phyloP scores from a whole-genome alignment of 768 basidiomycete species.

The Leucosporidium scottii region DNA sequence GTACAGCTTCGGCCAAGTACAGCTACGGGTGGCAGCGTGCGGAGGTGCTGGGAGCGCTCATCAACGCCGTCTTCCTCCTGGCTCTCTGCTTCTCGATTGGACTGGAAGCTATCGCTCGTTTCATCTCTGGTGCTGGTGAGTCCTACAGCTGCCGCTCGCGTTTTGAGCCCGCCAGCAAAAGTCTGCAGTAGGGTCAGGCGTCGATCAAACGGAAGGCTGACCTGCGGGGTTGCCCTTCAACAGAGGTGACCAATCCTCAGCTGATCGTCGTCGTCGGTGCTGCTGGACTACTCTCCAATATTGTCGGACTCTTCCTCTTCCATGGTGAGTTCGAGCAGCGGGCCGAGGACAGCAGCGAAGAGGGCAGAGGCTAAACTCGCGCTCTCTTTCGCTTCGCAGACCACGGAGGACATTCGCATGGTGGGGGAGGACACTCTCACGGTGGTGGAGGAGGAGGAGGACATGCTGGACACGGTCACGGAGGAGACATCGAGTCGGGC shows the following conservation, averaged over 20 bases:
- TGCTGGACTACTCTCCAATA: slow-evolving; percentile 80
- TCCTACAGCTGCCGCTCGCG: background rate
- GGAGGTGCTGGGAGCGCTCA: slow-evolving; percentile 53
- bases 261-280: slow-evolving; percentile 85
- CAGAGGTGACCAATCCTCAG: slow-evolving; percentile 82
- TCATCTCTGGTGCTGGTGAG: slow-evolving; percentile 74
- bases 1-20: slow-evolving; percentile 57
- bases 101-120: slow-evolving; percentile 82
- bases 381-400: background rate
- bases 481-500: slow-evolving; percentile 12
- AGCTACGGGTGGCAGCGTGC: slow-evolving; percentile 99
- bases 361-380: background rate
- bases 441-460: slow-evolving; percentile 23
- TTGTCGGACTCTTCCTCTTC: slow-evolving; percentile 89
- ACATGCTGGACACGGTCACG: slow-evolving; percentile 39
- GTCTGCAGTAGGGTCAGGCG: background rate
- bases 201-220: background rate
- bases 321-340: slow-evolving; percentile 64
- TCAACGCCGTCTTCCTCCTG: slow-evolving; percentile 94
- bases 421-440: slow-evolving; percentile 36
- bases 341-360: background rate
- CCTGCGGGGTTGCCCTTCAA: slow-evolving; percentile 10
- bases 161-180: slow-evolving; percentile 6
- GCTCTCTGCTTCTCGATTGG: slow-evolving; percentile 94
- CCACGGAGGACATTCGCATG: slow-evolving; percentile 32